phyloP scores from a whole-genome alignment of 805 yeast species.

The Nakazawaea siamensis region DNA sequence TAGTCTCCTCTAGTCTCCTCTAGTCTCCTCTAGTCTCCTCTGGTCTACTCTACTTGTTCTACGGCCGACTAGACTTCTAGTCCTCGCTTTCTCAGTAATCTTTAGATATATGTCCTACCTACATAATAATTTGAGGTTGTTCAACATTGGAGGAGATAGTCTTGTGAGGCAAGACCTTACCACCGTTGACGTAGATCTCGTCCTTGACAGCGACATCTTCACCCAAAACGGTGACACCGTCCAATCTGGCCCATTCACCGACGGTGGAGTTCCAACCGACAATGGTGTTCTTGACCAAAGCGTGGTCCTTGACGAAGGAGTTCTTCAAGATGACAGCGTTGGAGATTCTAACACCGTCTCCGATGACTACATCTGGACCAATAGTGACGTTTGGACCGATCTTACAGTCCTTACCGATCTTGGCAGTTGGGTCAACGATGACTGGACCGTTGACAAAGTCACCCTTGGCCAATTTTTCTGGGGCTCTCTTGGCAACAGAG shows the following conservation, averaged over 20 bases:
- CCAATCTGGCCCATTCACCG: slow-evolving; percentile 98
- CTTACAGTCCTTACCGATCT: slow-evolving; percentile 84
- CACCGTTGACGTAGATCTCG: slow-evolving; percentile 98
- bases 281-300: slow-evolving; percentile 95
- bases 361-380: slow-evolving; percentile 93
- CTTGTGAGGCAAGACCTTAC: slow-evolving; percentile 98
- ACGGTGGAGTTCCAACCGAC: slow-evolving; percentile 99
- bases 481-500: slow-evolving; percentile 74
- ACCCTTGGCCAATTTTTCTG: slow-evolving; percentile 54
- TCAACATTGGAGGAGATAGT: slow-evolving; percentile 93
- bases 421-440: slow-evolving; percentile 90
- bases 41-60: too few species aligned
- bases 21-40: not conserved
- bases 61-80: too few species aligned
- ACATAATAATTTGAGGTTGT: slow-evolving; percentile 97
- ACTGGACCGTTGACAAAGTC: slow-evolving; percentile 79
- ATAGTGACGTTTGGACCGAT: slow-evolving; percentile 97
- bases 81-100: not conserved
- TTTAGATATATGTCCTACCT: slow-evolving; percentile 12
- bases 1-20: too few species aligned
- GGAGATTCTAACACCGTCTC: slow-evolving; percentile 98
- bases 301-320: slow-evolving; percentile 92
- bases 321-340: slow-evolving; percentile 89
- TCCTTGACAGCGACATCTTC: slow-evolving; percentile 98
- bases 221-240: slow-evolving; percentile 96